Conservation (phyloP, 2,329 filamentous ascomycete species). For the Fusarium vanettenii region DNA sequence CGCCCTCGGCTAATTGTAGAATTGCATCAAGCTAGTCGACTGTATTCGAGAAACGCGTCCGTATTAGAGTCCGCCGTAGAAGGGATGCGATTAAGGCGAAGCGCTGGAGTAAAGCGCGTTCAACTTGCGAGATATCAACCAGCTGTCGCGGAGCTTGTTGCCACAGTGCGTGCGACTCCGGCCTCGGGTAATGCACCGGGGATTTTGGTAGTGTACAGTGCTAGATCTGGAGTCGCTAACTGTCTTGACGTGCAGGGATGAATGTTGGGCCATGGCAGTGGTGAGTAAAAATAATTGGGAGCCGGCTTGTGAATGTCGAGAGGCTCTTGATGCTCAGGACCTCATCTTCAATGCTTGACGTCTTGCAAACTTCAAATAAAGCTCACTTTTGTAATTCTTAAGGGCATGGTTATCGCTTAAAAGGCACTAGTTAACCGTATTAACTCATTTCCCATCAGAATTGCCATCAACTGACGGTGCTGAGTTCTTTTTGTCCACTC, state of each 20-base stretch:
- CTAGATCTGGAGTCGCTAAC: neutral
- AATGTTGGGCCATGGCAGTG: neutral
- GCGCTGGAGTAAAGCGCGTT: constrained; percentile 39
- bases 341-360: neutral
- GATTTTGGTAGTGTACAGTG: constrained; percentile 18
- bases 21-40: neutral
- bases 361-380: neutral
- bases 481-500: neutral
- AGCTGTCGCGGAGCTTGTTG: constrained; percentile 43
- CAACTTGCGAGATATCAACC: constrained; percentile 34
- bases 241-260: constrained; percentile 33
- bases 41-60: constrained; percentile 16
- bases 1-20: constrained; percentile 2
- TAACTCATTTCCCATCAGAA: neutral
- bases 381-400: too few relatives aligned
- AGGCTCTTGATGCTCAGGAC: neutral
- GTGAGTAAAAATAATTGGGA: neutral
- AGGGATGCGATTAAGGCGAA: constrained; percentile 22
- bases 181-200: neutral
- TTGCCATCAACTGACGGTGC: neutral
- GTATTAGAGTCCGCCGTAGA: constrained; percentile 8
- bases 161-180: constrained; percentile 45
- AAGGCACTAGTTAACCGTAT: too few relatives aligned
- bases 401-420: too few relatives aligned
- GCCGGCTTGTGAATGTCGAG: neutral